phyloP scores from a whole-genome alignment of 2,329 filamentous ascomycete species.

The Calonectria fujianensis region DNA sequence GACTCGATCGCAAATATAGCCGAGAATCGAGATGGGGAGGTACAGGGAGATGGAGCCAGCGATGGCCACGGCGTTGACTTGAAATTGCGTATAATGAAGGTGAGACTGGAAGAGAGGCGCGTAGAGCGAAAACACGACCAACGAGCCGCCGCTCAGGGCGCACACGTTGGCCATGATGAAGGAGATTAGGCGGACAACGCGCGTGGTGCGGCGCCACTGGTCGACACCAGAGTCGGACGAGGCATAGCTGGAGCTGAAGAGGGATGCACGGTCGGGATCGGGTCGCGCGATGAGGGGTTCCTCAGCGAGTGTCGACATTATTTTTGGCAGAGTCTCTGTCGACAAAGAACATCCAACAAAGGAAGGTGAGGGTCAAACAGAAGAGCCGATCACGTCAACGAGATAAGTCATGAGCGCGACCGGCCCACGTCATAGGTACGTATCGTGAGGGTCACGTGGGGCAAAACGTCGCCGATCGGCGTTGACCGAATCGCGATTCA shows the following conservation, averaged over 20 bases:
- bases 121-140: slow-evolving; percentile 95
- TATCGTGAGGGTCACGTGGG: slow-evolving; percentile 27
- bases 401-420: slow-evolving; percentile 25
- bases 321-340: slow-evolving; percentile 24
- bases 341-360: neutral
- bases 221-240: slow-evolving; percentile 48
- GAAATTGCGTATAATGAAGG: slow-evolving; percentile 91
- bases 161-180: slow-evolving; percentile 74
- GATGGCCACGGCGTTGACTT: slow-evolving; percentile 93
- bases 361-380: slow-evolving; percentile 7
- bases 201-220: slow-evolving; percentile 55
- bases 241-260: slow-evolving; percentile 50
- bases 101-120: slow-evolving; percentile 91
- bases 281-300: slow-evolving; percentile 43
- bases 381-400: slow-evolving; percentile 39
- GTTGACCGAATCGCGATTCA: neutral
- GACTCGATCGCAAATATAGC: slow-evolving; percentile 92
- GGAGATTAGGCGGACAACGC: slow-evolving; percentile 66
- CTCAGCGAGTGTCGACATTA: slow-evolving; percentile 49
- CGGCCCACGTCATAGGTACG: slow-evolving; percentile 39
- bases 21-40: slow-evolving; percentile 91
- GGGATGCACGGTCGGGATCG: slow-evolving; percentile 53
- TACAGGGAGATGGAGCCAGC: slow-evolving; percentile 92
- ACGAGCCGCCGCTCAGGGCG: slow-evolving; percentile 89
- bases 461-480: neutral